A percentile compares a stretch with the other conserved stretches of the same genome.
Conservation (phyloP, 2,329 filamentous ascomycete genomes). For the Ophiosphaerella narmari region DNA sequence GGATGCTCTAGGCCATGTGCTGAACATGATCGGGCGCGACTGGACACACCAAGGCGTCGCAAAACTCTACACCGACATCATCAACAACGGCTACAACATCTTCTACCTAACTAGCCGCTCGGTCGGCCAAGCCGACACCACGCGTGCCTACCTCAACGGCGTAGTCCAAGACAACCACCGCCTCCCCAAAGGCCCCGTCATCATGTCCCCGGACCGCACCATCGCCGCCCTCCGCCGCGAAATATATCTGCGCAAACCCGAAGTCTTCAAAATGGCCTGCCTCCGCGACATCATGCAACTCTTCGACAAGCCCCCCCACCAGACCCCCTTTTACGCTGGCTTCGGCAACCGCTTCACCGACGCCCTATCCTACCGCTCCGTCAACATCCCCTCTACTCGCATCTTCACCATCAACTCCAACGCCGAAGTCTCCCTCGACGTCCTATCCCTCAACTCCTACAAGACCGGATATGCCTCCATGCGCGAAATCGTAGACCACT, state of each 20-base stretch:
- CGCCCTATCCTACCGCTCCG: slow-evolving; percentile 91
- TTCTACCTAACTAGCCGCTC: slow-evolving; percentile 96
- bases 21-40: slow-evolving; percentile 96
- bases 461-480: slow-evolving; percentile 97
- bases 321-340: slow-evolving; percentile 91
- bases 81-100: slow-evolving; percentile 95
- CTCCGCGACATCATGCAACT: slow-evolving; percentile 89
- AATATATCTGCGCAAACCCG: slow-evolving; percentile 92
- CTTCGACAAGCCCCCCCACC: slow-evolving; percentile 66
- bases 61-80: slow-evolving; percentile 95
- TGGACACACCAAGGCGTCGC: slow-evolving; percentile 98
- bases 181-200: slow-evolving; percentile 87
- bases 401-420: slow-evolving; percentile 99
- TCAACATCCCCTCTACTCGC: slow-evolving; percentile 89
- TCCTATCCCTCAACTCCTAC: slow-evolving; percentile 89
- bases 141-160: slow-evolving; percentile 84
- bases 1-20: slow-evolving; percentile 87
- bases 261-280: slow-evolving; percentile 99
- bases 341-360: slow-evolving; percentile 97
- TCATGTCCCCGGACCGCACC: slow-evolving; percentile 91
- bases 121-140: slow-evolving; percentile 90
- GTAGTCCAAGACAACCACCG: slow-evolving; percentile 86
- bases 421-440: slow-evolving; percentile 88
- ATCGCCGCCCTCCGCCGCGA: slow-evolving; percentile 91
- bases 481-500: slow-evolving; percentile 96